Percentiles rank a stretch among this genome's conserved stretches.
Evolutionary conservation across 2,329 filamentous ascomycete species (phyloP).

Genomic region (Xylariaceae sp.): DNA sequence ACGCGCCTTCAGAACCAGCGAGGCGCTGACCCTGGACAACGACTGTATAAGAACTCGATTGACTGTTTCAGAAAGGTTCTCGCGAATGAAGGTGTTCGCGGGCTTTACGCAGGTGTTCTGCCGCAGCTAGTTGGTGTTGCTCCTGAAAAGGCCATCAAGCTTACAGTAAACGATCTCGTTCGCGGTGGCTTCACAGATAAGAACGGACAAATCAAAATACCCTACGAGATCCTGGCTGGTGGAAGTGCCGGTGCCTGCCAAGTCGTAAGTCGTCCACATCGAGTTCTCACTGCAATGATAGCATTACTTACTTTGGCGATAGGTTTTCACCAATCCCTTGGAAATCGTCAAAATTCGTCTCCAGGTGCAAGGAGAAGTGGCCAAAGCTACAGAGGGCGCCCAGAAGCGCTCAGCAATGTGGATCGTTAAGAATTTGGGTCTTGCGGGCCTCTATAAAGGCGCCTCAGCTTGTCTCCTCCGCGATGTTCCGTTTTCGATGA

Average conservation of each 20-base stretch:
- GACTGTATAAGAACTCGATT: conserved; percentile 93
- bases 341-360: conserved; percentile 99
- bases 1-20: conserved; percentile 98
- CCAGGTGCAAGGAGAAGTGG: conserved; percentile 93
- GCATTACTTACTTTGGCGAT: conserved; percentile 9
- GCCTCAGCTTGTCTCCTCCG: conserved; percentile 90
- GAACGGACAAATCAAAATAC: conserved; percentile 66
- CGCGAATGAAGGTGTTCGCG: conserved; percentile 82
- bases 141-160: conserved; percentile 99
- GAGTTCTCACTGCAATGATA: neutral
- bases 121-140: conserved; percentile 96
- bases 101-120: conserved; percentile 89
- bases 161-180: conserved; percentile 95
- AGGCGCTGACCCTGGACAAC: conserved; percentile 72
- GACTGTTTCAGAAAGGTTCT: conserved; percentile 94
- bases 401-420: conserved; percentile 92
- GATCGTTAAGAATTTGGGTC: conserved; percentile 93
- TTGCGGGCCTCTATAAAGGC: conserved; percentile 94
- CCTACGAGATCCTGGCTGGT: conserved; percentile 79
- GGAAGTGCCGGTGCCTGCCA: conserved; percentile 88
- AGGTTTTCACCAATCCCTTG: conserved; percentile 93
- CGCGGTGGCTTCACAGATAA: conserved; percentile 70
- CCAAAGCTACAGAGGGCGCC: conserved; percentile 76
- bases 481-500: conserved; percentile 98
- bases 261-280: conserved; percentile 63